These are phyloP conservation scores for Gossypium mustelinum DNA, from an alignment of 345 rosid species.

Conservation along the genomic window DNA sequence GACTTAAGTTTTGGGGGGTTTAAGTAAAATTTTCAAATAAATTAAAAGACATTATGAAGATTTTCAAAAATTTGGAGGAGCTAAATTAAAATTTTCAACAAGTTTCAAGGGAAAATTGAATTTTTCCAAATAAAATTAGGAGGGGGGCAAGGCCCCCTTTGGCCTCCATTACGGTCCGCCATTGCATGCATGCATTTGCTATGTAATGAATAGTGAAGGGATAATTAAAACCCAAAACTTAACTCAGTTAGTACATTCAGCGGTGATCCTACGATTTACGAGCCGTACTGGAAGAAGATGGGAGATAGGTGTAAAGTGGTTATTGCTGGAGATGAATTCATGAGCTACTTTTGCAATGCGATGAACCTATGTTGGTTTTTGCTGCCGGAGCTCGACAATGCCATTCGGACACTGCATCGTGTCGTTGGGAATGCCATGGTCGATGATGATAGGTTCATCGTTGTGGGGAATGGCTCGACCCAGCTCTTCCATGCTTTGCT, in stretches of 20 bases:
- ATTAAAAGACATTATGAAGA: too few species aligned
- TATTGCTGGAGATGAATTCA: slow-evolving; percentile 54
- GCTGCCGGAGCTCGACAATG: slow-evolving; percentile 49
- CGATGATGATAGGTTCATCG: slow-evolving; percentile 44
- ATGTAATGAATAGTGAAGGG: too few species aligned
- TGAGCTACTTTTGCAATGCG: slow-evolving; percentile 78
- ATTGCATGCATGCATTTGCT: too few species aligned
- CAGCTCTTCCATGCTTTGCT: slow-evolving; percentile 72
- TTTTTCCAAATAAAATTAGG: too few species aligned
- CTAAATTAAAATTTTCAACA: too few species aligned
- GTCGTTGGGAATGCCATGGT: slow-evolving; percentile 58
- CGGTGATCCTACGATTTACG: slow-evolving; percentile 80
- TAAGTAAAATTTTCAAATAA: too few species aligned
- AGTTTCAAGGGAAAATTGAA: too few species aligned
- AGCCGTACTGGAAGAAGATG: slow-evolving; percentile 58
- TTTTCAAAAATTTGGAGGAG: too few species aligned
- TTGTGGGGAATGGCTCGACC: slow-evolving; percentile 88
- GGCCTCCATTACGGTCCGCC: too few species aligned
- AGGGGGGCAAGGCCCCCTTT: too few species aligned
- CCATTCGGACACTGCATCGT: slow-evolving; percentile 58
- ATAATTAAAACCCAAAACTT: too few species aligned
- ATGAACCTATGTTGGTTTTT: slow-evolving; percentile 70
- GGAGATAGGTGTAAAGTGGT: slow-evolving; percentile 59
- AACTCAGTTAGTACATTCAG: slow-evolving; percentile 27
- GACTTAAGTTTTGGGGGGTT: too few species aligned